Evolutionary conservation across 83 land plant species (phyloP).

Genomic region (Thuja plicata): DNA sequence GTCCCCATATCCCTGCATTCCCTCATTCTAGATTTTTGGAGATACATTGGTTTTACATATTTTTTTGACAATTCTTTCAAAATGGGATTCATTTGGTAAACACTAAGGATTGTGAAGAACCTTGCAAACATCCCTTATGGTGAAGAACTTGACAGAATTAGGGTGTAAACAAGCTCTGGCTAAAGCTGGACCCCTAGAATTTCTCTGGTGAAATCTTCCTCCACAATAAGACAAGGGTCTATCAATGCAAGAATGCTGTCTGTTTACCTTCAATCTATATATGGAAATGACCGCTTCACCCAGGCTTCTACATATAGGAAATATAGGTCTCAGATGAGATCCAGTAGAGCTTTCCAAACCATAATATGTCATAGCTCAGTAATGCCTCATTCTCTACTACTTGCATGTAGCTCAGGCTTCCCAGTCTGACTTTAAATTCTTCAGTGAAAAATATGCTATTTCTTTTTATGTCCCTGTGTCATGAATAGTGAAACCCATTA

Average conservation of each 20-base stretch:
- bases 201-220: constrained; percentile 24
- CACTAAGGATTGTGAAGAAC: not conserved
- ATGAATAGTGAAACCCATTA: not conserved
- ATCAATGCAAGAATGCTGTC: constrained; percentile 18
- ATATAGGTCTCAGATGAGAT: constrained; percentile 23
- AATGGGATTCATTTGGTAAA: not conserved
- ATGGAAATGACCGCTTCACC: constrained; percentile 18
- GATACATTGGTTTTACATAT: no score
- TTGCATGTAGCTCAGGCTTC: constrained; percentile 24
- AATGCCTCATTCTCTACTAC: constrained; percentile 8
- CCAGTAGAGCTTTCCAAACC: constrained; percentile 27
- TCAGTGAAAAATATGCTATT: constrained; percentile 21
- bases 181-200: constrained; percentile 19
- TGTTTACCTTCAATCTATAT: constrained; percentile 1
- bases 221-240: constrained; percentile 24
- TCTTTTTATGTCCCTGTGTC: constrained; percentile 23
- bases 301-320: constrained; percentile 14
- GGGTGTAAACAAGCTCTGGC: constrained; percentile 21
- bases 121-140: not conserved
- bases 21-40: no score
- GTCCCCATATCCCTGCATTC: no score
- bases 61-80: no score
- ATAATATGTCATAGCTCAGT: constrained; percentile 15
- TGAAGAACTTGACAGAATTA: not conserved
- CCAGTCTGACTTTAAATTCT: constrained; percentile 21